phyloP scores from a whole-genome alignment of 345 rosid species.

The Triadica sebifera region DNA sequence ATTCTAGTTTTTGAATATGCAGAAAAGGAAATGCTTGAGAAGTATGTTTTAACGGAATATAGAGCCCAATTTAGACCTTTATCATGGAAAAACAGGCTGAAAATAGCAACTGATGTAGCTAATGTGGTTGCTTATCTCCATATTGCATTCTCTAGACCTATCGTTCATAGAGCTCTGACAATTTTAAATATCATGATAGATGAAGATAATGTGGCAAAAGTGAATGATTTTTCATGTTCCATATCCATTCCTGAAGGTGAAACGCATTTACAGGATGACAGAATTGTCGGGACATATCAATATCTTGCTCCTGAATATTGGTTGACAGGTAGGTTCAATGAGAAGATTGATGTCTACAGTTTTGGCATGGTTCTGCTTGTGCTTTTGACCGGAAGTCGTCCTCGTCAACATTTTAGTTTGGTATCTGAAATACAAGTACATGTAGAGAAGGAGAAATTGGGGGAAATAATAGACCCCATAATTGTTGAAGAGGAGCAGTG shows the following conservation, averaged over 20 bases:
- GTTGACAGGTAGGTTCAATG: not conserved
- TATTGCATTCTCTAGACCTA: slow-evolving; percentile 4
- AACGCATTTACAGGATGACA: too few relatives aligned
- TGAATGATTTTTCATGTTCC: too few relatives aligned
- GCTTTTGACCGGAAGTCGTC: not conserved
- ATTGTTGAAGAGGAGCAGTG: slow-evolving; percentile 6
- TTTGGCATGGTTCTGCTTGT: not conserved
- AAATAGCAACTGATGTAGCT: slow-evolving; percentile 17
- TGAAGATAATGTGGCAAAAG: not conserved
- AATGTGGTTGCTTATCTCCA: slow-evolving; percentile 18
- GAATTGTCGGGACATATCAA: not conserved
- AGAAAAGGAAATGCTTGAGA: not conserved
- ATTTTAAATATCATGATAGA: not conserved
- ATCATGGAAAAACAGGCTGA: slow-evolving; percentile 11
- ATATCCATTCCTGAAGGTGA: too few relatives aligned
- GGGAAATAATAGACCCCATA: slow-evolving; percentile 12
- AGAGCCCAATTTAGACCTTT: slow-evolving; percentile 5
- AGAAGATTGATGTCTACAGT: not conserved
- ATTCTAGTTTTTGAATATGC: too few relatives aligned
- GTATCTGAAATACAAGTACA: not conserved
- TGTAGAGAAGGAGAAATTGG: not conserved
- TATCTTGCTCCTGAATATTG: not conserved
- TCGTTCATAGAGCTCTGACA: not conserved
- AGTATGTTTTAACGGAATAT: not conserved
- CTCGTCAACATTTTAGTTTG: not conserved